Conservation (phyloP, 495 filamentous ascomycete genomes). For the Talaromyces ruber region DNA sequence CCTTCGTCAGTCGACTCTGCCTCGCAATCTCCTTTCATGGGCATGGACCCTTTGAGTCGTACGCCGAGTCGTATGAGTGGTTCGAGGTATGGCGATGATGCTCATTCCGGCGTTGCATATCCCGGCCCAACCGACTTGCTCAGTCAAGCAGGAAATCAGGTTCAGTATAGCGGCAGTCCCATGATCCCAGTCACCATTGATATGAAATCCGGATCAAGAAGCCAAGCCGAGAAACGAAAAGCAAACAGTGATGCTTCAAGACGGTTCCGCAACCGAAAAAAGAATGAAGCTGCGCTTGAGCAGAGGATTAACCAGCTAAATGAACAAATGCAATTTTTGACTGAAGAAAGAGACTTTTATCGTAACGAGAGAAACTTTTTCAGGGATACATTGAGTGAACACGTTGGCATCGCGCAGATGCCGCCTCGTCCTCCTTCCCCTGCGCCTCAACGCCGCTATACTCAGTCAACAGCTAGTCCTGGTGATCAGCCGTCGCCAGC, state of each 20-base stretch:
- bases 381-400: slow-evolving; percentile 50
- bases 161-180: slow-evolving; percentile 22
- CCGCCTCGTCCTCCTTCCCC: slow-evolving; percentile 37
- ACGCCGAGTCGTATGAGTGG: slow-evolving; percentile 16
- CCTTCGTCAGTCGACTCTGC: slow-evolving; percentile 9
- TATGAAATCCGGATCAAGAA: slow-evolving; percentile 72
- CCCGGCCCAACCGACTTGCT: slow-evolving; percentile 30
- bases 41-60: slow-evolving; percentile 21
- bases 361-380: slow-evolving; percentile 55
- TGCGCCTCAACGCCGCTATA: neutral
- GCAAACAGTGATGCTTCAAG: slow-evolving; percentile 91
- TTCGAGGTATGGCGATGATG: slow-evolving; percentile 24
- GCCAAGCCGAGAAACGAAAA: slow-evolving; percentile 83
- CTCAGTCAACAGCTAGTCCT: neutral
- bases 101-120: slow-evolving; percentile 23
- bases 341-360: slow-evolving; percentile 47
- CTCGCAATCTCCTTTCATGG: slow-evolving; percentile 17
- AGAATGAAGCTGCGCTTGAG: slow-evolving; percentile 73
- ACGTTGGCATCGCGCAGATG: slow-evolving; percentile 33
- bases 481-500: neutral
- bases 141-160: slow-evolving; percentile 8
- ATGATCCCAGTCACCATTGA: slow-evolving; percentile 58
- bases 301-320: slow-evolving; percentile 51
- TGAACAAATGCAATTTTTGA: slow-evolving; percentile 46
- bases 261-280: slow-evolving; percentile 82